A percentile compares a stretch with the other conserved stretches of the same genome.
Conservation (phyloP, 139 green algal species). For the Chlorella sp. region DNA sequence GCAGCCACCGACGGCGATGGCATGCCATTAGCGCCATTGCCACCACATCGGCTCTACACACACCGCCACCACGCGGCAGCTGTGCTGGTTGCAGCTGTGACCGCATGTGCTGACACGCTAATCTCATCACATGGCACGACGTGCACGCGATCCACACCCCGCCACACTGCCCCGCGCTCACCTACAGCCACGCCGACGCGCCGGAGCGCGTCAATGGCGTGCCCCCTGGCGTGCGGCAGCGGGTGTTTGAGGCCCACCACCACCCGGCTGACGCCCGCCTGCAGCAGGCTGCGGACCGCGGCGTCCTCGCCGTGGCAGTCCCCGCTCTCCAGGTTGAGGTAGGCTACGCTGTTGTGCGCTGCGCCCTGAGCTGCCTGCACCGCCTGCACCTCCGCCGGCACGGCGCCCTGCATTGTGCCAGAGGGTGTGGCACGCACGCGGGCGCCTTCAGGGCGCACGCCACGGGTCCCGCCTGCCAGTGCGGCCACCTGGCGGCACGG, state of each 20-base stretch:
- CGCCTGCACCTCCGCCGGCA: slow-evolving; percentile 57
- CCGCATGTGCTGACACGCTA: background rate
- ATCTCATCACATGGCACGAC: background rate
- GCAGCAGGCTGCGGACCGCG: slow-evolving; percentile 63
- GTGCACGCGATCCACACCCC: background rate
- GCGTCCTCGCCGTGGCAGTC: slow-evolving; percentile 82
- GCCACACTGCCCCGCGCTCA: no score
- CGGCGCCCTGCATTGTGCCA: slow-evolving; percentile 70
- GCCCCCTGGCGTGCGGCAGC: slow-evolving; percentile 60
- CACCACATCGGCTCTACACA: no score
- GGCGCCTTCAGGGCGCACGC: no score
- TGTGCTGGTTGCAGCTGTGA: background rate
- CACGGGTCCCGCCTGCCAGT: no score
- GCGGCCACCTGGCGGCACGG: background rate
- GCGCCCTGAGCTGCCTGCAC: slow-evolving; percentile 24
- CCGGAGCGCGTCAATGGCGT: slow-evolving; percentile 52
- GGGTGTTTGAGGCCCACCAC: slow-evolving; percentile 93
- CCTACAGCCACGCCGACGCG: slow-evolving; percentile 67
- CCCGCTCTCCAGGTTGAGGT: slow-evolving; percentile 90
- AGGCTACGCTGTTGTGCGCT: slow-evolving; percentile 62
- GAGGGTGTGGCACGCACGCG: no score
- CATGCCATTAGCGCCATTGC: no score
- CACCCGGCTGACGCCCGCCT: slow-evolving; percentile 66
- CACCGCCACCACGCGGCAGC: no score
- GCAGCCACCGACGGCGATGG: background rate